Evolutionary conservation across 192 early-diverging fungal species (phyloP).

Genomic region (Coemansia sp.): DNA sequence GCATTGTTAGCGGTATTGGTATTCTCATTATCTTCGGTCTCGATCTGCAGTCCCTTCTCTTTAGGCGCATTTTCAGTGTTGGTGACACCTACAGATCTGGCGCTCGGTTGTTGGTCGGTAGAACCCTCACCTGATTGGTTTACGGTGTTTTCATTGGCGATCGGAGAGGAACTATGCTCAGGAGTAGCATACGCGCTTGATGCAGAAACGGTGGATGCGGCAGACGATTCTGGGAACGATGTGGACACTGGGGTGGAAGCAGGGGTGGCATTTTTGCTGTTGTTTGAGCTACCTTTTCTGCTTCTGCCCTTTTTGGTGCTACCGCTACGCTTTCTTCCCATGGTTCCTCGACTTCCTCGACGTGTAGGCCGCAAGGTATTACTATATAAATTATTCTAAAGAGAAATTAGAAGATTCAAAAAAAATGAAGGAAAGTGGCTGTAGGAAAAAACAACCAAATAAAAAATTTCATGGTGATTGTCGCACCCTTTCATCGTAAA

Average conservation of each 20-base stretch:
- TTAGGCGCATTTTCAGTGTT: neutral
- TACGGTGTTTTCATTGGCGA: neutral
- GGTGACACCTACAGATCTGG: neutral
- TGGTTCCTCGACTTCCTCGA: neutral
- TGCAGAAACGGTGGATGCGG: neutral
- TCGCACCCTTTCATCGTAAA: too few species aligned
- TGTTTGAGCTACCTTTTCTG: constrained; percentile 26
- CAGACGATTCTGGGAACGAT: constrained; percentile 2
- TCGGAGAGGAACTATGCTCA: neutral
- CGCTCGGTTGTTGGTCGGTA: too few species aligned
- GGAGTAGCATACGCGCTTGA: neutral
- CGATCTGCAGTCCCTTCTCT: neutral
- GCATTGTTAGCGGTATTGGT: neutral
- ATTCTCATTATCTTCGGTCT: constrained; percentile 3
- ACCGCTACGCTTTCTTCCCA: constrained; percentile 40
- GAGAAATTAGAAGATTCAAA: neutral
- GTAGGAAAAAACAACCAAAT: neutral
- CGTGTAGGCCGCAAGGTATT: neutral
- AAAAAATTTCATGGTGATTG: neutral
- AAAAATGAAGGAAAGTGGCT: neutral
- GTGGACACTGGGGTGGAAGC: constrained; percentile 4
- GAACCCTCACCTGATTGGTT: neutral
- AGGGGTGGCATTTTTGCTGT: constrained; percentile 23
- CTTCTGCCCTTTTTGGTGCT: constrained; percentile 24
- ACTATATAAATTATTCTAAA: neutral